Evolutionary conservation across 2,329 filamentous ascomycete genomes (phyloP), one percentile per base, ranked within the genome.

Genomic region (Pseudocercospora fijiensis): DNA sequence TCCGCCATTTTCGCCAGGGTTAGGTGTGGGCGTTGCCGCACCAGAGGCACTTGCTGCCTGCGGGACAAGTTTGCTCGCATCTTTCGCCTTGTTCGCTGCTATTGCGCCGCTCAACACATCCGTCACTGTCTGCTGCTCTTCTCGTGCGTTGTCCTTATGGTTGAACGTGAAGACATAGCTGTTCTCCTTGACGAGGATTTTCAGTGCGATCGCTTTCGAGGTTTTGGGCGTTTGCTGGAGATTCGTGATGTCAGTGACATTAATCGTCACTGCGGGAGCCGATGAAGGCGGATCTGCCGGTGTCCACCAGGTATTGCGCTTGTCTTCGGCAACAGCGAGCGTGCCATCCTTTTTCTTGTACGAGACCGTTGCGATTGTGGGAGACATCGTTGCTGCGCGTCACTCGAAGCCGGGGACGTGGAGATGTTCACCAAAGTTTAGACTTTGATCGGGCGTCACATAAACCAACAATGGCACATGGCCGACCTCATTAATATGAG

Each of bases 261-360:
- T 79, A 63, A 98, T 84, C 0, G 86, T 88, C 65, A 97, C 80
- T 26, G 84, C 81, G 3, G 90, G 84, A 59, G 87, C 82, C 2
- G 87, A 85, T 60, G 82, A 83, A 20, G 82, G 79, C 33, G 85
- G 84, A 52, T 84, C 84, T 60, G 86, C 83, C 9, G 92, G 90
- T 30, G 87, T 91, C 94, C 94, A 99, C 76, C 86, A 89, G 65
- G 98, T 86, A 41, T 84, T 87, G 73, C 85, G 86, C 72, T 86
- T 84, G 77, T 96, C 91, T 62, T 84, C 81, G 16, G 90, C 87
- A 71, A 98, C 83, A 26, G 87, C 86, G 73, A 99, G 81, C 65
- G 86, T 86, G 76, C 95, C 95, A 82, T 98, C 91, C 78, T 96
- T 95, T 83, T 98, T 99, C 81, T 97, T 98, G 84, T 95, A 98